Evolutionary conservation across 1,139 yeast species (phyloP), one percentile per base, ranked within the genome.

Genomic region (Eremothecium cymbalariae): DNA sequence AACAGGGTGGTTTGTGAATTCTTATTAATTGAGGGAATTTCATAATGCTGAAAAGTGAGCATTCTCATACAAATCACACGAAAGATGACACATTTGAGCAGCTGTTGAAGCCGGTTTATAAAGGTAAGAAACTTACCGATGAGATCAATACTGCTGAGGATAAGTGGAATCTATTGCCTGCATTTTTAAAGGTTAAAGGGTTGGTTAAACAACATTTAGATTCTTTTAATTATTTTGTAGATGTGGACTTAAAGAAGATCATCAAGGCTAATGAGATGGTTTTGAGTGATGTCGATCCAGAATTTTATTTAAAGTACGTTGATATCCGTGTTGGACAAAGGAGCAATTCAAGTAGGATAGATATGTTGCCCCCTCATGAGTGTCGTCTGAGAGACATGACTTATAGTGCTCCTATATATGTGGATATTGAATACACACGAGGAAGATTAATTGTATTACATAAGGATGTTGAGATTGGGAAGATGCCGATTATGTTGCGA

Each of bases 401-500:
- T 0, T 90, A 90, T 51, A 82, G 95, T 26, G 97, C 98, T 0
- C 97, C 97, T 1, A 85, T 90, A 26, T 84, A 80, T 50, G 98
- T 93, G 34, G 98, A 90, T 61, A 95, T 90, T 19, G 98, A 93
- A 55, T 90, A 90, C 55, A 90, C 97, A 1, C 70, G 96, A 54
- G 98, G 97, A 13, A 70, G 90, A 46, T 86, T 85, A 58, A 84
- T 90, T 55, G 84, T 88, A 45, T 75, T 84, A 65, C 90, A 86
- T 50, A 73, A 82, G 52, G 94, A 86, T 54, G 72, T 93, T 44
- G 96, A 86, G 55, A 88, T 90, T 41, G 99, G 98, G 25, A 73
- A 95, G 52, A 90, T 90, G 96, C 99, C 99, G 8, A 78, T 90
- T 50, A 90, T 90, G 99, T 68, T 90, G 48, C 70, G 97, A 51